Evolutionary conservation across 148 eudicot species (phyloP), one percentile per base, ranked within the genome.

Genomic region (Silene uniflora): DNA sequence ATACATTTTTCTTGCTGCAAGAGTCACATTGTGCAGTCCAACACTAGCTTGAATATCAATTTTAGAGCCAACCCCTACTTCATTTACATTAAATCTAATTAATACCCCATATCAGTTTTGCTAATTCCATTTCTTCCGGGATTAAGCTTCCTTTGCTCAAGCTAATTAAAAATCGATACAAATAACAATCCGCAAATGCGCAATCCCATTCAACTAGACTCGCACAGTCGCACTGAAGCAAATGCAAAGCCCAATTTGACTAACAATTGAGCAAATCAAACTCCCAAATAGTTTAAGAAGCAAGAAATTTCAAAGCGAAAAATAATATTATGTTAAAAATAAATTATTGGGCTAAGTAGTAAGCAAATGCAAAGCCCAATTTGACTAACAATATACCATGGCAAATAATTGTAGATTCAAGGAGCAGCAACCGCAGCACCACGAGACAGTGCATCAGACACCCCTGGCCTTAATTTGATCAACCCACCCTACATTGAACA

Each of bases 331-430:
- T 29, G 2, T 29, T 29, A 29, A 29, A 29, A 29, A 29, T 29
- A 1, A 29, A 29, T 29, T 46, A n/a, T n/a, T 46, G 49, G 49
- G 11, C 49, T 46, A 46, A 46, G 4, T 46, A 46, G 49, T 46
- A 46, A 46, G 49, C 49, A 46, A 46, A 46, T 46, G 2, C 49
- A 46, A 6, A 6, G 49, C 49, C 49, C 2, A 0, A 46, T 46
- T 2, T 46, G 6, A 10, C 6, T 46, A 46, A 46, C 32, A 6
- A 76, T 76, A 62, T 83, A 94, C 98, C 98, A 84, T 95, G 98
- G 70, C 90, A 87, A 69, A 95, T 95, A 32, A 95, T 92, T 24
- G 98, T 95, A 32, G 98, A 95, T 73, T 95, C 98, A 13, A 95
- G 85, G n/a, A 60, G 97, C 98, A 76, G 92, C 96, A 81, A 92